These are phyloP conservation scores for Shiraia bambusicola DNA, from an alignment of 2,329 filamentous ascomycete genomes.

Conservation along the genomic window DNA sequence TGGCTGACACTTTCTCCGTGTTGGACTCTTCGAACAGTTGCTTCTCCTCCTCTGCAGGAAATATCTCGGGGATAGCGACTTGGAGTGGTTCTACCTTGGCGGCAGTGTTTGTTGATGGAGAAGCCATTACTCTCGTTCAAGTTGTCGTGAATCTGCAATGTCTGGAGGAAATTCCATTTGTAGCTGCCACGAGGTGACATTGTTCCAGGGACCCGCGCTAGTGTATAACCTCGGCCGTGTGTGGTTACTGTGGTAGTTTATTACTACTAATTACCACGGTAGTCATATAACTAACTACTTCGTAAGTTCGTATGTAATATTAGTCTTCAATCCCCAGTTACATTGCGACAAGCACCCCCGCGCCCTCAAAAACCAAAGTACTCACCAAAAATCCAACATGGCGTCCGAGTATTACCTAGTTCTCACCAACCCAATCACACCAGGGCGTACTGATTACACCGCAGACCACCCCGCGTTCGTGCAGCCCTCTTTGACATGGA, in stretches of 20 bases:
- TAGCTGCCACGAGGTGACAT: conserved; percentile 20
- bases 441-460: conserved; percentile 1
- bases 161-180: conserved; percentile 14
- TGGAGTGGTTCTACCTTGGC: conserved; percentile 6
- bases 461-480: conserved; percentile 67
- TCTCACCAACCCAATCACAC: not conserved
- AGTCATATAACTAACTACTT: not conserved
- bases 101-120: conserved; percentile 4
- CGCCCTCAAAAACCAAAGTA: not conserved
- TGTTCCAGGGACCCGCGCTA: conserved; percentile 7
- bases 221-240: conserved; percentile 20
- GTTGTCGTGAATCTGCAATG: not conserved
- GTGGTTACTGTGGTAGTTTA: conserved; percentile 7
- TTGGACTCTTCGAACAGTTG: conserved; percentile 71
- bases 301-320: not conserved
- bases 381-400: conserved; percentile 10
- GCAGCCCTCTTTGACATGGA: conserved; percentile 99
- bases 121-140: conserved; percentile 7
- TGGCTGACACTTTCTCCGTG: conserved; percentile 72
- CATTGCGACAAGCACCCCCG: not conserved
- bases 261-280: not conserved
- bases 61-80: conserved; percentile 25
- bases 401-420: conserved; percentile 12
- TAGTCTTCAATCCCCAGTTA: conserved; percentile 5
- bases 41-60: conserved; percentile 36